Conservation (phyloP, 768 basidiomycete species). For the Psilocybe tampanensis region DNA sequence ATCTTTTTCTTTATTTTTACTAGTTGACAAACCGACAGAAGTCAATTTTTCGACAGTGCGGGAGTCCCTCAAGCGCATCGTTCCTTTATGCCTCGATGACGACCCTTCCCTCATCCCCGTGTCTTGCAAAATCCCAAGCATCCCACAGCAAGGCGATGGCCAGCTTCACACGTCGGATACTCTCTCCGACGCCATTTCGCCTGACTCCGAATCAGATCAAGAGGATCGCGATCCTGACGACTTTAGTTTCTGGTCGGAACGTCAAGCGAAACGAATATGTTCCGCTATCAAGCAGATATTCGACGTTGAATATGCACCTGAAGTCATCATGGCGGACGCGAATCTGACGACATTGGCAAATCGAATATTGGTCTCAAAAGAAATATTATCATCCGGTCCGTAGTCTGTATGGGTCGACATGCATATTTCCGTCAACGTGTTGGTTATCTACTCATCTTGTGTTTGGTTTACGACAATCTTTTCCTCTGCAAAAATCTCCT, state of each 20-base stretch:
- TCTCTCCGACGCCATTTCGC: conserved; percentile 8
- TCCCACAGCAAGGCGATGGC: conserved; percentile 3
- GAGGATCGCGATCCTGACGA: conserved; percentile 80
- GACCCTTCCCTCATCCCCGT: conserved; percentile 81
- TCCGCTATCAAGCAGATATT: conserved; percentile 79
- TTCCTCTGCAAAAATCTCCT: not conserved
- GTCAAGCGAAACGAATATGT: conserved; percentile 89
- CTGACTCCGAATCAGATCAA: conserved; percentile 28
- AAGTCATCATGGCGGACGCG: conserved; percentile 93
- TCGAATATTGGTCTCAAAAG: conserved; percentile 78
- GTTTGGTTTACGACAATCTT: not conserved
- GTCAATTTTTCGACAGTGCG: conserved; percentile 70
- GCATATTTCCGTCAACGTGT: not conserved
- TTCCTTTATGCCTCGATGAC: conserved; percentile 84
- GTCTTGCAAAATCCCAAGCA: conserved; percentile 47
- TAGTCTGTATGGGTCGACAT: conserved; percentile 1
- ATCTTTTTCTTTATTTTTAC: conserved; percentile 1
- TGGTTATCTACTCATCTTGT: not conserved
- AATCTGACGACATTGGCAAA: conserved; percentile 86
- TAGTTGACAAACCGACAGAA: conserved; percentile 71
- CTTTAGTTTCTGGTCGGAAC: conserved; percentile 91
- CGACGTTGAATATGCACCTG: conserved; percentile 84
- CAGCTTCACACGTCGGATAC: conserved; percentile 16
- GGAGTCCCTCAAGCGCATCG: conserved; percentile 69
- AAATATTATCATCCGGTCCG: conserved; percentile 41